phyloP scores from a whole-genome alignment of 441 rosid species.

The Cnidoscolus chayamansa region DNA sequence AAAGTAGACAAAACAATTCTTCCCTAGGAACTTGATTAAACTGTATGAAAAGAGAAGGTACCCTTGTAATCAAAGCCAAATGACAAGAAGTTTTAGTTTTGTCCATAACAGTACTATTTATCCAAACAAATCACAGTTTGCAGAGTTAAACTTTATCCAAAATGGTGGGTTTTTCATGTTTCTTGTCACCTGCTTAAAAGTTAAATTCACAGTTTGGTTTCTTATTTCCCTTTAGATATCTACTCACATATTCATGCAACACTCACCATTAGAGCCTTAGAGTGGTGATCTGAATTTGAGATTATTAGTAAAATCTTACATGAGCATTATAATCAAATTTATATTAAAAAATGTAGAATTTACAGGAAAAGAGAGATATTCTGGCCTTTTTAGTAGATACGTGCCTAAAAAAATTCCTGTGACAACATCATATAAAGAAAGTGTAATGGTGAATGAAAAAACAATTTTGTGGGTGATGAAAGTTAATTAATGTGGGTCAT shows the following conservation, averaged over 20 bases:
- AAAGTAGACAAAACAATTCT: not conserved
- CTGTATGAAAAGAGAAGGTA: not conserved
- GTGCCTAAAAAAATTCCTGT: too few species aligned
- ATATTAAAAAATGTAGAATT: too few species aligned
- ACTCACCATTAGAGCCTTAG: not conserved
- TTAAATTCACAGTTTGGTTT: not conserved
- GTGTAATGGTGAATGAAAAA: not conserved
- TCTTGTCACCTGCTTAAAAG: not conserved
- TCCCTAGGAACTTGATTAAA: not conserved
- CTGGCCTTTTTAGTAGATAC: too few species aligned
- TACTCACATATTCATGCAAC: not conserved
- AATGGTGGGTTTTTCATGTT: not conserved
- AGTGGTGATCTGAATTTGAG: too few species aligned
- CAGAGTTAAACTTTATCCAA: not conserved
- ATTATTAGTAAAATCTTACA: too few species aligned
- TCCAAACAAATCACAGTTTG: not conserved
- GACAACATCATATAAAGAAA: too few species aligned
- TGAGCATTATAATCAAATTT: too few species aligned
- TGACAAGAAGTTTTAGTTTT: conserved; percentile 2
- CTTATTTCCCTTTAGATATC: not conserved
- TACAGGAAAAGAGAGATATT: too few species aligned
- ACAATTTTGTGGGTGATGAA: not conserved
- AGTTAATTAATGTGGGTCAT: not conserved
- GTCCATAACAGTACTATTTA: not conserved
- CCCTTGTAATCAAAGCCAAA: conserved; percentile 15